These are phyloP conservation scores for Coniosporium tulheliwenetii DNA, from an alignment of 2,329 filamentous ascomycete species.

Conservation along the genomic window DNA sequence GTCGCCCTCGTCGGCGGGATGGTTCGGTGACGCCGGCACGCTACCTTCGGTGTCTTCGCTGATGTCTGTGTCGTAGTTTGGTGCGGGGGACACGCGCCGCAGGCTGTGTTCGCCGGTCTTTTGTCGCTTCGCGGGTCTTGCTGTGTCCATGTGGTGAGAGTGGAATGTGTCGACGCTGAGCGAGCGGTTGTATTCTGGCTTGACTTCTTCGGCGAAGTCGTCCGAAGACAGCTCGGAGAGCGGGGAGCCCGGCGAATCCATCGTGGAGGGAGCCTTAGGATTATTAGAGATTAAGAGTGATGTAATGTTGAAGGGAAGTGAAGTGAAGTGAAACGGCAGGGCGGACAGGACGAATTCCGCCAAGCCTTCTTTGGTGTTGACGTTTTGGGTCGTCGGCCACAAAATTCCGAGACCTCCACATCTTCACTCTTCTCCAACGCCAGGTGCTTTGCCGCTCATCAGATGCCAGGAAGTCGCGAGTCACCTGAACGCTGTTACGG, in stretches of 20 bases:
- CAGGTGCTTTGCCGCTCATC: too few relatives aligned
- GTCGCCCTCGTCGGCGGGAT: constrained; percentile 24
- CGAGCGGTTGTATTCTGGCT: constrained; percentile 30
- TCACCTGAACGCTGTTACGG: too few relatives aligned
- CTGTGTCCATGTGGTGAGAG: constrained; percentile 15
- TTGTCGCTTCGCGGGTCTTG: constrained; percentile 20
- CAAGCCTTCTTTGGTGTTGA: too few relatives aligned
- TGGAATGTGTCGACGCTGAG: constrained; percentile 26
- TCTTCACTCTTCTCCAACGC: too few relatives aligned
- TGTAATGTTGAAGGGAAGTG: background rate
- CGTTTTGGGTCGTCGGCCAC: too few relatives aligned
- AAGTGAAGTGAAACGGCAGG: background rate
- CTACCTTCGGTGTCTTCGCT: constrained; percentile 81
- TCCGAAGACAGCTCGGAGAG: constrained; percentile 51
- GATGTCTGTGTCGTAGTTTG: constrained; percentile 46
- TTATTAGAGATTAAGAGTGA: constrained; percentile 9
- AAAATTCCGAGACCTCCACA: too few relatives aligned
- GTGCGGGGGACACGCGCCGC: constrained; percentile 5
- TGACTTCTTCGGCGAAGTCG: constrained; percentile 39
- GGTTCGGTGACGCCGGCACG: constrained; percentile 40
- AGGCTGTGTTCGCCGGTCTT: constrained; percentile 13
- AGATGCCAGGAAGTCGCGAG: too few relatives aligned
- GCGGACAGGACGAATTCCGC: too few relatives aligned
- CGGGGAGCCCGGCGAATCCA: constrained; percentile 43
- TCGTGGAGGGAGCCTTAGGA: constrained; percentile 13